Base-by-base conservation (phyloP, 352 stramenopile species). In the Peronospora destructor region DNA sequence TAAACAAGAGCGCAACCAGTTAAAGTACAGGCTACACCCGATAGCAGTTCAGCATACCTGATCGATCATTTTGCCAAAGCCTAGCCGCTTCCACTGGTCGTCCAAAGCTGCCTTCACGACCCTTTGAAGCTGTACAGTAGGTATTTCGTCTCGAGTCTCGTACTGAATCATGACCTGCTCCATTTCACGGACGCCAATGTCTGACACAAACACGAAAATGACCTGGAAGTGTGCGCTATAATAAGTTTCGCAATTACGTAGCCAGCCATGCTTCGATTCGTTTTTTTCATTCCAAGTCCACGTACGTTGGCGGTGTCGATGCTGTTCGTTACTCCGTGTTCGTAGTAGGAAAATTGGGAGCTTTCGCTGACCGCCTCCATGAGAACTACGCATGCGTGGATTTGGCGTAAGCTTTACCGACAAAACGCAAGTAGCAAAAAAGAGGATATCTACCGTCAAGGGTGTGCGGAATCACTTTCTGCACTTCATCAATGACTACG, bases 401-500 rank as follows among this genome's bases (percentile, higher is more conserved):
- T 3, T 8, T 19, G 47, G 4, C 6, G 17, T 29, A 35, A 52
- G 23, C 28, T 40, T 28, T 7, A 3, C 46, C 16, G 3, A 38
- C 30, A 32, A 32, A 6, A 6, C 1, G 9, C 26, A 32, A 11
- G 19, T 21, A 21, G 19, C 19, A 21, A 32, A 21, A 32, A 7
- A 48, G 13, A 41, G 28, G 28, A 34, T 37, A 2, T 21, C 56
- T 64, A 88, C 77, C 83, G 39, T 95, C 85, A 11, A 95, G 71
- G 1, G 86, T 95, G 39, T 91, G 82, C 8, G 85, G 85, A 43
- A 95, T 85, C 48, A 93, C 82, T 56, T 95, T 96, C 49, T 96
- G 85, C 21, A 96, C 77, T 73, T 96, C 87, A 49, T 96, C 87
- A 41, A 96, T 94, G 25, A 96, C 65, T 19, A 96, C 78, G 8